Evolutionary conservation across 192 early-diverging fungal species (phyloP).

Genomic region (Gorgonomyces haynaldii): DNA sequence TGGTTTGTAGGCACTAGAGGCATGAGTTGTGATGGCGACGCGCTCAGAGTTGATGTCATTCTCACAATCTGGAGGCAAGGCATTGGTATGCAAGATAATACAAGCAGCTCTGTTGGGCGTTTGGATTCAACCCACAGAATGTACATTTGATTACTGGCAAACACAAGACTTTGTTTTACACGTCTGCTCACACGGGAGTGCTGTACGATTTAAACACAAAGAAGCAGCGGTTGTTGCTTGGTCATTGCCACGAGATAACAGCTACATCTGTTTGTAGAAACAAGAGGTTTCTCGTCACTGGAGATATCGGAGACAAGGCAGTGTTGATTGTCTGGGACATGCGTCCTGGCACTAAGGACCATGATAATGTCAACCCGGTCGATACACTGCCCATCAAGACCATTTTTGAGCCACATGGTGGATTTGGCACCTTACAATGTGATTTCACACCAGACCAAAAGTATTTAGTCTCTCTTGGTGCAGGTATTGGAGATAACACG

Average conservation of each 20-base stretch:
- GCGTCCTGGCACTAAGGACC: neutral
- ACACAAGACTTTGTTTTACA: no score
- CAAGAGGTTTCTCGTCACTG: constrained; percentile 39
- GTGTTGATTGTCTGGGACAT: constrained; percentile 50
- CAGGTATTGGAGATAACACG: constrained; percentile 18
- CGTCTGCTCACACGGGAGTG: no score
- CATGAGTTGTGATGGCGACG: no score
- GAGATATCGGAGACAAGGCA: constrained; percentile 35
- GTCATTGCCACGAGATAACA: constrained; percentile 43
- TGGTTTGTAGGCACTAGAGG: no score
- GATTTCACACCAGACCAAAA: constrained; percentile 35
- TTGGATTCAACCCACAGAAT: no score
- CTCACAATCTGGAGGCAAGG: no score
- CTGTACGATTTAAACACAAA: constrained; percentile 29
- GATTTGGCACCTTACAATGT: constrained; percentile 25
- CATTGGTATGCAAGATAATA: no score
- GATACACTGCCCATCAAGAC: constrained; percentile 43
- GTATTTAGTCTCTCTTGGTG: constrained; percentile 42
- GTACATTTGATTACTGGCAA: no score
- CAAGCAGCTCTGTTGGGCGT: no score
- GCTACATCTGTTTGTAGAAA: constrained; percentile 21
- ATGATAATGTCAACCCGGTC: neutral
- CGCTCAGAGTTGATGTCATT: no score
- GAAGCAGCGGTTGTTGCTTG: constrained; percentile 35
- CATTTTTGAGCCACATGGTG: constrained; percentile 40